Evolutionary conservation across 1,284 basidiomycete species (phyloP), one percentile per base, ranked within the genome.

Genomic region (Ganoderma leucocontextum): DNA sequence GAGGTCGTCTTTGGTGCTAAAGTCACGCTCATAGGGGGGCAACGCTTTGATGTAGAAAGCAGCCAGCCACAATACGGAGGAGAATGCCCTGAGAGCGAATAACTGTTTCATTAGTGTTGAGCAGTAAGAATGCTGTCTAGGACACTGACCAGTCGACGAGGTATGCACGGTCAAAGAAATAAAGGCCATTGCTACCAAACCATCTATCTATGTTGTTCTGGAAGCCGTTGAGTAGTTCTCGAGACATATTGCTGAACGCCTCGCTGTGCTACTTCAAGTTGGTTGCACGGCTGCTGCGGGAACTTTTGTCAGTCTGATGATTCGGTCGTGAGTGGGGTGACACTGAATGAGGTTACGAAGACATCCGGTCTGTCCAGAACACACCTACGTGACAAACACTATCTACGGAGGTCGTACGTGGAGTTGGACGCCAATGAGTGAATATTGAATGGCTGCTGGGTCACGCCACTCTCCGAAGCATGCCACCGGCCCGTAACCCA

Each of bases 21-120:
- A 89, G 2, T 84, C 83, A 13, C 89, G 83, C 73, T 89, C 82
- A 72, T 83, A 90, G 8, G 88, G 84, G 0, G 86, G 83, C 2
- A 82, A 42, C 0, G 69, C 66, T 42, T 79, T 80, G 64, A 85
- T 79, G 52, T 82, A 58, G 70, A 76, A 80, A 5, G 84, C 82
- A 4, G 85, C 74, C 1, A 82, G 38, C 84, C 86, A 87, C 52
- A 87, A 75, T n/a, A 78, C 42, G 15, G 78, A 73, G 22, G 85
- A 83, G 13, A 85, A 71, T 25, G 77, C 61, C 89, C 88, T 90
- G 38, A 12, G 33, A 44, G 58, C n/a, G 15, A 57, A 47, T 49
- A 42, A 47, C 8, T 15, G 38, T 29, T 63, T 25, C 12, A n/a
- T 39, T 17, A 53, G 33, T 25, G 25, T 22, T 6, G 22, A 49